phyloP scores from a whole-genome alignment of 306 rosid species.

The Vigna angularis region DNA sequence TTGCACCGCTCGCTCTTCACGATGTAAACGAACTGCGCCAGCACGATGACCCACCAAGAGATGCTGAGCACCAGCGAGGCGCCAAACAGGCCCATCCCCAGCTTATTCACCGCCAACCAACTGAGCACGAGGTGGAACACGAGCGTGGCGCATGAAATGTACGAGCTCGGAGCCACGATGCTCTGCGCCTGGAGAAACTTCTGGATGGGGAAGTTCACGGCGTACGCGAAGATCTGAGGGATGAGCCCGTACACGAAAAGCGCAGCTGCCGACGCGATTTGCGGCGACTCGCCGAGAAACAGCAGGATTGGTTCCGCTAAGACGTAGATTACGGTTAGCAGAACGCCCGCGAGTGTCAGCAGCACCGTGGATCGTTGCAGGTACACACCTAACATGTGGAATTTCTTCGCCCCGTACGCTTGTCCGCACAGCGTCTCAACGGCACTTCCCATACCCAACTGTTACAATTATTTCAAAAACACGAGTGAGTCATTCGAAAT shows the following conservation, averaged over 20 bases:
- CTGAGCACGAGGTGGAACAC: constrained; percentile 56
- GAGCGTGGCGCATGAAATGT: constrained; percentile 68
- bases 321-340: constrained; percentile 48
- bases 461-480: not conserved
- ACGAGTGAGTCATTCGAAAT: too few species aligned
- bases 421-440: constrained; percentile 90
- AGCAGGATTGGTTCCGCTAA: constrained; percentile 63
- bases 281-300: constrained; percentile 62
- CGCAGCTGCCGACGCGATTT: constrained; percentile 66
- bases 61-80: constrained; percentile 71
- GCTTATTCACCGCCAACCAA: constrained; percentile 61
- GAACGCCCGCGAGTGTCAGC: constrained; percentile 46
- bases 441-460: constrained; percentile 96
- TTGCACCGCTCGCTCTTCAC: constrained; percentile 67
- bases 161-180: constrained; percentile 82
- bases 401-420: constrained; percentile 75
- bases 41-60: constrained; percentile 87
- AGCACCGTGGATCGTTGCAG: constrained; percentile 75
- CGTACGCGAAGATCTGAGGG: constrained; percentile 87
- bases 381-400: constrained; percentile 76
- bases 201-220: constrained; percentile 76
- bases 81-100: constrained; percentile 71
- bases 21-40: constrained; percentile 69
- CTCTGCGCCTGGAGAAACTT: constrained; percentile 86
- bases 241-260: constrained; percentile 73